Evolutionary conservation across 495 filamentous ascomycete genomes (phyloP).

Genomic region (Chlorociboria aeruginascens): DNA sequence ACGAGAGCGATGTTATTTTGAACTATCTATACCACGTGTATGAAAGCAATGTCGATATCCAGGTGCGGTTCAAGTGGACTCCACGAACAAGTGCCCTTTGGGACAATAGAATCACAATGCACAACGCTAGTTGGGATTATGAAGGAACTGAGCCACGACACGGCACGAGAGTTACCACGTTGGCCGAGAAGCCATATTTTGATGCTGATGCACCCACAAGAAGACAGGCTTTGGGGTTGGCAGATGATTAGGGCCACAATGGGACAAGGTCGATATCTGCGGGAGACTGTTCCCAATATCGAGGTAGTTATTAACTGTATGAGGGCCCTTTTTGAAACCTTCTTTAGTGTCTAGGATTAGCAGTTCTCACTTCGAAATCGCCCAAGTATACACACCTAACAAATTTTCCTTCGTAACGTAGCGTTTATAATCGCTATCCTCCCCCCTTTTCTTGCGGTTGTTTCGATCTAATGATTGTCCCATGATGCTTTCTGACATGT

Average conservation of each 20-base stretch:
- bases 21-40: conserved; percentile 51
- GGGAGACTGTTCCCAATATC: too few species aligned
- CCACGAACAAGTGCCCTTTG: conserved; percentile 59
- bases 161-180: conserved; percentile 48
- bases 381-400: too few species aligned
- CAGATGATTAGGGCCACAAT: conserved; percentile 4
- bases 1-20: conserved; percentile 50
- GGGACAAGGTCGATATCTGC: too few species aligned
- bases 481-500: too few species aligned
- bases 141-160: conserved; percentile 41
- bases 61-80: conserved; percentile 57
- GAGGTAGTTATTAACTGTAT: too few species aligned
- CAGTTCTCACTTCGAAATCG: too few species aligned
- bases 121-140: conserved; percentile 52
- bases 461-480: too few species aligned
- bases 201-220: conserved; percentile 46
- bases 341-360: too few species aligned
- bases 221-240: conserved; percentile 31
- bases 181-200: conserved; percentile 63
- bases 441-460: too few species aligned
- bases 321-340: too few species aligned
- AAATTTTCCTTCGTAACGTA: too few species aligned
- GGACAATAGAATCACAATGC: conserved; percentile 65
- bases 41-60: conserved; percentile 66
- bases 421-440: too few species aligned